Base-by-base conservation (phyloP, 2,329 filamentous ascomycete genomes). In the Ophiostoma angusticollis region DNA sequence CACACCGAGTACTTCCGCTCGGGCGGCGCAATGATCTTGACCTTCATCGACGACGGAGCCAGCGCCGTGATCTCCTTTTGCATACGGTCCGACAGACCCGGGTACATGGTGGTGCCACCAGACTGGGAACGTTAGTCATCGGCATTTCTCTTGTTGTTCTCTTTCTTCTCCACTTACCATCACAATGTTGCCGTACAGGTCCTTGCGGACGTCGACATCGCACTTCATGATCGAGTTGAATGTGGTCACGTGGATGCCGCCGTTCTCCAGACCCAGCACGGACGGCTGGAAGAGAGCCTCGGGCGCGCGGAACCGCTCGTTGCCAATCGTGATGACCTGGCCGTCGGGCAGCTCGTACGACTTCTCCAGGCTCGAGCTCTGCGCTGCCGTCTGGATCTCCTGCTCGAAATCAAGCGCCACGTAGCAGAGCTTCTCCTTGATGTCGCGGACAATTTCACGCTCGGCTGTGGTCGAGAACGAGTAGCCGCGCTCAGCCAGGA, bases 221-320 rank as follows among this genome's bases (percentile, higher is more conserved):
- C 91, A 96, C 84, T 98, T 98, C 86, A 96, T 96, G 81, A 98
- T 95, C 59, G 91, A 96, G 83, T 96, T 96, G 84, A 95, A 96
- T 58, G 91, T 96, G 64, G 89, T 96, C 63, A 94, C 87, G 74
- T 96, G 91, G 70, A 98, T 96, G 71, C 91, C 91, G 62, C 89
- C 89, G 67, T 80, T 86, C 73, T 98, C 91, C 60, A 95, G 87
- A 80, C 91, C 91, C 56, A 98, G 74, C 56, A 96, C 89, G 53
- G 83, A 91, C 62, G 91, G 91, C 77, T 95, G 85, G 87, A 98
- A 98, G 59, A 98, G 84, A 68, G 91, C 89, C 76, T 98, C 91
- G 54, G 91, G 91, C 65, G 89, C 89, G 71, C 91, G 89, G 89
- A 98, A 98, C 61, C 91, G 86, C 79, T 98, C 91, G 77, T 96